Evolutionary conservation across 345 rosid genomes (phyloP).

Genomic region (Salix koriyanagi): DNA sequence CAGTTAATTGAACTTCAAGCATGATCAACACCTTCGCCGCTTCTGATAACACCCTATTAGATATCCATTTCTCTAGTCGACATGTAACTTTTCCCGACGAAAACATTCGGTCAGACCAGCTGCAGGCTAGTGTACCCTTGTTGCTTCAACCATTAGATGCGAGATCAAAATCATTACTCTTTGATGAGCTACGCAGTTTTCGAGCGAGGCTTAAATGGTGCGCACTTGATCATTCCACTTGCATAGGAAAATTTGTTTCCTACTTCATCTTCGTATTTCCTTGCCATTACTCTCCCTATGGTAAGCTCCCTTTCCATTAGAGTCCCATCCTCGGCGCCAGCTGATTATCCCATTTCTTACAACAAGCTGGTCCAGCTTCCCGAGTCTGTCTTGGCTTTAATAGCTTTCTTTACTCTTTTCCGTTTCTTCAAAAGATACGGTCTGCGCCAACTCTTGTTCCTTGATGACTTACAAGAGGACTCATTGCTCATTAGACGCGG

Average conservation of each 20-base stretch:
- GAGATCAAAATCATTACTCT: conserved; percentile 34
- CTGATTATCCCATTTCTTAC: conserved; percentile 37
- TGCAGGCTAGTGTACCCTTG: not conserved
- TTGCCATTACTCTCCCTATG: conserved; percentile 46
- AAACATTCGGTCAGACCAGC: not conserved
- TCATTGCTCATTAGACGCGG: conserved; percentile 42
- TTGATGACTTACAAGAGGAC: conserved; percentile 50
- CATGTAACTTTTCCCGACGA: not conserved
- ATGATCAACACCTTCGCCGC: conserved; percentile 13
- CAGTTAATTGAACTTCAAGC: not conserved
- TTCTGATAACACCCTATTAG: not conserved
- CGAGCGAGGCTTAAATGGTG: conserved; percentile 60
- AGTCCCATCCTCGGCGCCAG: conserved; percentile 24
- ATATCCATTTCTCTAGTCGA: not conserved
- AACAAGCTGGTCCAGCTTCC: conserved; percentile 65
- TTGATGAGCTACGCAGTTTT: conserved; percentile 48
- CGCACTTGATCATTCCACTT: conserved; percentile 64
- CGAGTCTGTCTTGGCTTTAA: conserved; percentile 50
- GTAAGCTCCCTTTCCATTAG: conserved; percentile 31
- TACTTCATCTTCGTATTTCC: conserved; percentile 35
- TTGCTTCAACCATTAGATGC: conserved; percentile 23
- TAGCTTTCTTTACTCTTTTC: conserved; percentile 52
- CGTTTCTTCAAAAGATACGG: conserved; percentile 50
- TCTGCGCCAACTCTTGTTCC: conserved; percentile 59
- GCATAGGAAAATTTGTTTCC: conserved; percentile 45